Evolutionary conservation across 495 filamentous ascomycete species (phyloP).

Genomic region (Peziza echinospora): DNA sequence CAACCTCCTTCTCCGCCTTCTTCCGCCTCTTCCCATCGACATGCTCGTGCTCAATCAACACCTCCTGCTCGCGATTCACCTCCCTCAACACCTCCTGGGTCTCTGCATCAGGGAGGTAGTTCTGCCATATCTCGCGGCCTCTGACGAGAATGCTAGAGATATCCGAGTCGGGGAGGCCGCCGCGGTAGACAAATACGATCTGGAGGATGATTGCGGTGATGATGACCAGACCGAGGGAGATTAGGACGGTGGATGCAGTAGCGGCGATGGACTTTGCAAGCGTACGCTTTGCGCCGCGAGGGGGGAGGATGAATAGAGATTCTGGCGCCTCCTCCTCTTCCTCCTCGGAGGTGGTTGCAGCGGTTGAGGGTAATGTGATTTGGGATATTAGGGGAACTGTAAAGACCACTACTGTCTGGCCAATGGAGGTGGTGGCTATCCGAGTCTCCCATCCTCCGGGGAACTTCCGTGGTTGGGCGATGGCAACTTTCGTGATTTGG

Average conservation of each 20-base stretch:
- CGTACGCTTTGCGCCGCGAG: not conserved
- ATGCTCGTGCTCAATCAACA: not conserved
- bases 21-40: not conserved
- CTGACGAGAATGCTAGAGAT: too few relatives aligned
- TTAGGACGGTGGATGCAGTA: conserved; percentile 10
- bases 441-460: not conserved
- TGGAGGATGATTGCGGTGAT: conserved; percentile 14
- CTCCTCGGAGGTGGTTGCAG: not conserved
- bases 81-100: too few relatives aligned
- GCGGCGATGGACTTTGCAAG: too few relatives aligned
- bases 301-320: not conserved
- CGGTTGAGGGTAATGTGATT: not conserved
- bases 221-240: conserved; percentile 12
- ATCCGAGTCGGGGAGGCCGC: too few relatives aligned
- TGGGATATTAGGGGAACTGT: conserved; percentile 40
- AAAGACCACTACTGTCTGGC: conserved; percentile 68
- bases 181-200: conserved; percentile 7
- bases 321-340: too few relatives aligned
- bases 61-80: too few relatives aligned
- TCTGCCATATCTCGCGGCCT: too few relatives aligned
- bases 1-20: not conserved
- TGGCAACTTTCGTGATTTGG: conserved; percentile 65
- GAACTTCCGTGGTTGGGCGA: conserved; percentile 32
- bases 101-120: too few relatives aligned
- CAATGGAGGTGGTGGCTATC: conserved; percentile 66